Conservation (phyloP, 2,329 filamentous ascomycete species). For the Cytospora chrysosperma region DNA sequence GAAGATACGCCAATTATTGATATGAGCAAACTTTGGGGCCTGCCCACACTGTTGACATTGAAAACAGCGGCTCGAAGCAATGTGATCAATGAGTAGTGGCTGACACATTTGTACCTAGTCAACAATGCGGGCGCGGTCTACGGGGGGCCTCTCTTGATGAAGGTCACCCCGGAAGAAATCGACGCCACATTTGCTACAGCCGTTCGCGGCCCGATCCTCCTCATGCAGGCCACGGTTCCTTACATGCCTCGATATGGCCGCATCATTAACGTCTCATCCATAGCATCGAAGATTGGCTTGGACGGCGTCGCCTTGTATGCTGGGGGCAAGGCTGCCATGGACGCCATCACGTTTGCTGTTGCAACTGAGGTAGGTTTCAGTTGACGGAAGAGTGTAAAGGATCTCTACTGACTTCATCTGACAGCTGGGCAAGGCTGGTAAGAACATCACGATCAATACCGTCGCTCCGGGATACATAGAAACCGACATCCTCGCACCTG, state of each 20-base stretch:
- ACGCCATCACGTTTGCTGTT: conserved; percentile 36
- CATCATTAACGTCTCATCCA: conserved; percentile 35
- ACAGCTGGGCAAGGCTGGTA: conserved; percentile 19
- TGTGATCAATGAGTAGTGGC: background rate
- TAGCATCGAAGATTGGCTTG: conserved; percentile 29
- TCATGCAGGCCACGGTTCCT: conserved; percentile 34
- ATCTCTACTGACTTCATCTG: background rate
- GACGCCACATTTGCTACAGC: conserved; percentile 35
- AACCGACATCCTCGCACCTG: conserved; percentile 34
- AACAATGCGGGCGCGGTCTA: conserved; percentile 38
- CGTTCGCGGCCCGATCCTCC: conserved; percentile 36
- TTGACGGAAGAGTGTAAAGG: too few species aligned
- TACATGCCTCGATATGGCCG: conserved; percentile 38
- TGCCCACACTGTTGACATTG: too few species aligned
- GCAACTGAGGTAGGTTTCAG: conserved; percentile 37
- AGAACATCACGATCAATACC: conserved; percentile 45
- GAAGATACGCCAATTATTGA: too few species aligned
- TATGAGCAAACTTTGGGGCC: too few species aligned
- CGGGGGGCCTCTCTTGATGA: conserved; percentile 25
- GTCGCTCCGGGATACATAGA: conserved; percentile 40
- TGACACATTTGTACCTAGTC: conserved; percentile 29
- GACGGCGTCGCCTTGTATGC: conserved; percentile 28
- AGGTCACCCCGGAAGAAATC: conserved; percentile 31
- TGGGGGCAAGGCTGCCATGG: conserved; percentile 37
- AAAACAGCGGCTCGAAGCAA: too few species aligned